These are phyloP conservation scores for Phaseolus lunatus DNA, from an alignment of 306 rosid genomes.

Conservation along the genomic window DNA sequence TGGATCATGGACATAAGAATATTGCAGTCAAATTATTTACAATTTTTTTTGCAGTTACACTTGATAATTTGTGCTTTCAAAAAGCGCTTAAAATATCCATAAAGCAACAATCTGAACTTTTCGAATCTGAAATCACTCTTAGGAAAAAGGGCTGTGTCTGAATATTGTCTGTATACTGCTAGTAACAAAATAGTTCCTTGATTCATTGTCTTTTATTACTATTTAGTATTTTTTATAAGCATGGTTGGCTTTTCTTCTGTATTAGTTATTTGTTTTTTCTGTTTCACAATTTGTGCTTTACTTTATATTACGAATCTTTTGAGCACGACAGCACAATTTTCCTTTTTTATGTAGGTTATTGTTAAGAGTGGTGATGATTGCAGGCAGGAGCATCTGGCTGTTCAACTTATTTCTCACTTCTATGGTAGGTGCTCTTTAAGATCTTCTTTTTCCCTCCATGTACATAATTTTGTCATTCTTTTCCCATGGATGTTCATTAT, in stretches of 20 bases:
- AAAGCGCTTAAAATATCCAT: constrained; percentile 13
- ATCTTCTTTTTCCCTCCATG: constrained; percentile 21
- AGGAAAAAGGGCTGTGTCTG: background rate
- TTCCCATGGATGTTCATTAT: constrained; percentile 11
- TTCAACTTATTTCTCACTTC: constrained; percentile 98
- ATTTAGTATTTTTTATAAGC: background rate
- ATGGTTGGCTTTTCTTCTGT: constrained; percentile 31
- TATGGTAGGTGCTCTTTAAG: constrained; percentile 66
- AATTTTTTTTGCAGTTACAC: background rate
- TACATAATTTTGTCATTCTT: constrained; percentile 25
- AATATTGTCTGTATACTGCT: background rate
- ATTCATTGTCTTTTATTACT: background rate
- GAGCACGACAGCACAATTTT: constrained; percentile 32
- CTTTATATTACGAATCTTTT: constrained; percentile 31
- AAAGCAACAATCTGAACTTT: constrained; percentile 28
- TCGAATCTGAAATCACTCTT: background rate
- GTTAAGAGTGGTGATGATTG: constrained; percentile 99
- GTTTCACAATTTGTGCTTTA: constrained; percentile 35
- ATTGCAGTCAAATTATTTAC: constrained; percentile 29
- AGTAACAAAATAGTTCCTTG: background rate
- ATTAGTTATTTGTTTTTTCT: constrained; percentile 17
- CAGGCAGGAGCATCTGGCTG: constrained; percentile 99
- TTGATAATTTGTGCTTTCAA: constrained; percentile 3
- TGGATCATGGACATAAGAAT: background rate
- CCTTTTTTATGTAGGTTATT: constrained; percentile 66